phyloP scores from a whole-genome alignment of 345 rosid genomes.

The Salix brachista region DNA sequence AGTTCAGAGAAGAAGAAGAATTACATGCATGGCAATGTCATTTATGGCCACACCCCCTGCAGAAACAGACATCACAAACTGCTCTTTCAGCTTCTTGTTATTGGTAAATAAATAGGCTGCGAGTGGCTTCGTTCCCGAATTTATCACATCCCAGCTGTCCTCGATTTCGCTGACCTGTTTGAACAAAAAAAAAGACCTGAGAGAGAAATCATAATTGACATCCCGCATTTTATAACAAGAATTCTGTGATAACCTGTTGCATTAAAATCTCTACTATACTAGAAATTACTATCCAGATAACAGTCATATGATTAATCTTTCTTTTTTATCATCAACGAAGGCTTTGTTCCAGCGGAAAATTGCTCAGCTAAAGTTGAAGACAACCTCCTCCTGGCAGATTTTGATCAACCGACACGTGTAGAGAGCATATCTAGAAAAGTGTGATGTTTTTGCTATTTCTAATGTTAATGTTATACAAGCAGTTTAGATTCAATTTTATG shows the following conservation, averaged over 20 bases:
- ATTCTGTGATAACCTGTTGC: background rate
- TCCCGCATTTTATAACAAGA: background rate
- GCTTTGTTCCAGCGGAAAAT: constrained; percentile 3
- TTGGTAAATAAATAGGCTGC: constrained; percentile 88
- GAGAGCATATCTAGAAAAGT: background rate
- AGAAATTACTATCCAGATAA: background rate
- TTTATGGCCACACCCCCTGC: constrained; percentile 87
- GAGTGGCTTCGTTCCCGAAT: constrained; percentile 76
- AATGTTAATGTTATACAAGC: background rate
- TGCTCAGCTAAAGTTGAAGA: background rate
- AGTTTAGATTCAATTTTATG: background rate
- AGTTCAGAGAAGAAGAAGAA: constrained; percentile 11
- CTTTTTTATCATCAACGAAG: background rate
- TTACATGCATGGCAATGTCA: constrained; percentile 83
- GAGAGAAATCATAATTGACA: background rate
- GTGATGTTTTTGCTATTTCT: too few relatives aligned
- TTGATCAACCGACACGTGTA: background rate
- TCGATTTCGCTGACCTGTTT: constrained; percentile 72
- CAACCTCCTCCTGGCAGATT: background rate
- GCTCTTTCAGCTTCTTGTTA: constrained; percentile 59
- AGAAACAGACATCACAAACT: constrained; percentile 60
- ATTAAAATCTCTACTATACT: background rate
- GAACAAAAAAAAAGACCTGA: background rate
- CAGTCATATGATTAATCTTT: background rate
- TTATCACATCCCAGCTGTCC: constrained; percentile 68